These are phyloP conservation scores for Fragaria iinumae DNA, from an alignment of 306 rosid species.

Conservation along the genomic window DNA sequence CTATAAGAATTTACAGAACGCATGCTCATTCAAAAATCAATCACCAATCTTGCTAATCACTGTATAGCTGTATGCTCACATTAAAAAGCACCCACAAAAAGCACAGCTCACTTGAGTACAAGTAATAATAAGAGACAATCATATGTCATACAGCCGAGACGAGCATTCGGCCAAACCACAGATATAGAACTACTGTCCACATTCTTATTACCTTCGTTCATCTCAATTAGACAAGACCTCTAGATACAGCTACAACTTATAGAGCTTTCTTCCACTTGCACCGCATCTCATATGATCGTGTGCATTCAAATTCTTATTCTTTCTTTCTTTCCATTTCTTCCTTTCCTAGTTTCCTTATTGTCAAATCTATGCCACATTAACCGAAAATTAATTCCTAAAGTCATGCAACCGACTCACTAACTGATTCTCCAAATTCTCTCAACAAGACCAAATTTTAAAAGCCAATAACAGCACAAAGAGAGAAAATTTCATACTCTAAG, in stretches of 20 bases:
- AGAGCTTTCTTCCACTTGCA: background rate
- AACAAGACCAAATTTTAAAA: too few relatives aligned
- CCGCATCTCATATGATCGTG: background rate
- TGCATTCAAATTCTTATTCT: background rate
- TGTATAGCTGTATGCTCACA: background rate
- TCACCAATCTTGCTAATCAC: background rate
- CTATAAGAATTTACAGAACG: background rate
- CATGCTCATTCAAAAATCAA: background rate
- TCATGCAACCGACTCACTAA: background rate
- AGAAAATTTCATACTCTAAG: background rate
- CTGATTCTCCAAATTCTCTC: too few relatives aligned
- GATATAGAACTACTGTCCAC: background rate
- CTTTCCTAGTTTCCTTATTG: background rate
- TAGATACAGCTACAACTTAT: background rate
- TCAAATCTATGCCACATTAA: background rate
- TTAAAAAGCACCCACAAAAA: background rate
- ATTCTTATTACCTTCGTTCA: background rate
- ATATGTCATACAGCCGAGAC: background rate
- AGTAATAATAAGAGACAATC: background rate
- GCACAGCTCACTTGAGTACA: background rate
- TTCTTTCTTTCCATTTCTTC: background rate
- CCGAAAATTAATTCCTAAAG: background rate
- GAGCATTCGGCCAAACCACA: slow-evolving; percentile 7
- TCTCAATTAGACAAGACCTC: background rate
- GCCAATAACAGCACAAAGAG: background rate